A percentile compares a stretch with the other conserved stretches of the same genome.
phyloP scores from a whole-genome alignment of 345 rosid species.

The Ceriops zippeliana region DNA sequence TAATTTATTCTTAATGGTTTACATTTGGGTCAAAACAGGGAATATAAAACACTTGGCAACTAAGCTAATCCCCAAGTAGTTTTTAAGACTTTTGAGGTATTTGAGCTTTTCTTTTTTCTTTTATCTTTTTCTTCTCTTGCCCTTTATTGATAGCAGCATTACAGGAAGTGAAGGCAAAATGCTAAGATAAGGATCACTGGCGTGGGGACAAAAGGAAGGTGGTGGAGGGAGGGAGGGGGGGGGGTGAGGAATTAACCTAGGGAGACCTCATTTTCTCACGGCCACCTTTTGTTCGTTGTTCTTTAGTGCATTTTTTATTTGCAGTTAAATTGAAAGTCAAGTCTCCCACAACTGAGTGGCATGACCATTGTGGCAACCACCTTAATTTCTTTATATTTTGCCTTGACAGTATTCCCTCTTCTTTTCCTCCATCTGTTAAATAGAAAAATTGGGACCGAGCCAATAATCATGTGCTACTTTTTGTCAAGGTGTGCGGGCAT shows the following conservation, averaged over 20 bases:
- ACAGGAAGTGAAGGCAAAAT: too few species aligned
- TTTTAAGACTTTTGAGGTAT: too few species aligned
- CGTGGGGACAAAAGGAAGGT: conserved; percentile 8
- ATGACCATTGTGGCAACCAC: conserved; percentile 29
- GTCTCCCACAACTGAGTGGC: conserved; percentile 31
- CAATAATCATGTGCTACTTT: conserved; percentile 20
- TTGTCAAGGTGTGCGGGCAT: conserved; percentile 14
- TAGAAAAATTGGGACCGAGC: conserved; percentile 14
- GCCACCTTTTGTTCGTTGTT: conserved; percentile 17
- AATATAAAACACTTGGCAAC: too few species aligned
- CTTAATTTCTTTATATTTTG: conserved; percentile 5
- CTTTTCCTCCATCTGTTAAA: conserved; percentile 19
- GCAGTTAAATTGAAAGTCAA: conserved; percentile 32
- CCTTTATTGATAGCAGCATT: too few species aligned
- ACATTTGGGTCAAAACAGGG: too few species aligned
- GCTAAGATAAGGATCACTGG: conserved; percentile 16
- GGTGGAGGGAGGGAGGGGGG: too few species aligned
- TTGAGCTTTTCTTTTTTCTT: too few species aligned
- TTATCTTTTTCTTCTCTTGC: too few species aligned
- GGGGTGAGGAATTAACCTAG: conserved; percentile 8
- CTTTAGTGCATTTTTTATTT: conserved; percentile 8
- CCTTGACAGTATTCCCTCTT: conserved; percentile 13
- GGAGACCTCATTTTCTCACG: conserved; percentile 18
- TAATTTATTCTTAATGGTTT: too few species aligned
- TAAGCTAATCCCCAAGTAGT: too few species aligned